Evolutionary conservation across 208 protist genomes (phyloP), one percentile per base, ranked within the genome.

Genomic region (Leishmania tropica): DNA sequence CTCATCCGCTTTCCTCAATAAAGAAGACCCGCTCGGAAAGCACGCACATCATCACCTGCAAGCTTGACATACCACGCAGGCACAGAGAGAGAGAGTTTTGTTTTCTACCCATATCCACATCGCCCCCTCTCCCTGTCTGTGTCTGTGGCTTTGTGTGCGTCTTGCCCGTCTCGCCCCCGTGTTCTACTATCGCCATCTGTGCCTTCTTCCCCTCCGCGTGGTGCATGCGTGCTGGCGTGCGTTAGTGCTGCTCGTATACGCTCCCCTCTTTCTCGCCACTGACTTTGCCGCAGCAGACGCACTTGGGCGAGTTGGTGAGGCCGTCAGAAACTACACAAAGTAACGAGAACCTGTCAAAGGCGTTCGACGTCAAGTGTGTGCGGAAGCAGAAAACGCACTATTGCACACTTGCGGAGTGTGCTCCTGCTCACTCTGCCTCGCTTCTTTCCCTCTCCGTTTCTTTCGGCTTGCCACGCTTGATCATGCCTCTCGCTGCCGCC

Each of bases 401-500:
- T 31, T 37, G 35, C 17, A 53, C 8, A 37, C 47, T 54, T 53
- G 13, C 70, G 31, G 8, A 8, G 70, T 74, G 70, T 54, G 70
- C 28, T 51, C 21, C 28, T 54, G 11, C 45, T 28, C 17, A 4
- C 70, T 51, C 70, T 45, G 1, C 73, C 15, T 62, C 31, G 15
- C 48, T 60, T 58, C 17, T 24, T 45, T 28, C n/a, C 35, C 73
- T 21, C 51, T 45, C 47, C 1, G 73, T 8, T 17, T 54, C 19
- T 1, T 31, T 4, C 17, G 51, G n/a, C 62, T 21, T 37, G 7
- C 2, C 21, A 28, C 17, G n/a, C 3, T 13, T 13, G 28, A 74
- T 37, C 19, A 87, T 87, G 83, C 78, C 81, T 6, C 67, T 78
- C 0, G 67, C 76, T 35, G 53, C 85, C n/a, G 37, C 78, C 17